Evolutionary conservation across 2,329 filamentous ascomycete species (phyloP).

Genomic region (Hypocrella siamensis): DNA sequence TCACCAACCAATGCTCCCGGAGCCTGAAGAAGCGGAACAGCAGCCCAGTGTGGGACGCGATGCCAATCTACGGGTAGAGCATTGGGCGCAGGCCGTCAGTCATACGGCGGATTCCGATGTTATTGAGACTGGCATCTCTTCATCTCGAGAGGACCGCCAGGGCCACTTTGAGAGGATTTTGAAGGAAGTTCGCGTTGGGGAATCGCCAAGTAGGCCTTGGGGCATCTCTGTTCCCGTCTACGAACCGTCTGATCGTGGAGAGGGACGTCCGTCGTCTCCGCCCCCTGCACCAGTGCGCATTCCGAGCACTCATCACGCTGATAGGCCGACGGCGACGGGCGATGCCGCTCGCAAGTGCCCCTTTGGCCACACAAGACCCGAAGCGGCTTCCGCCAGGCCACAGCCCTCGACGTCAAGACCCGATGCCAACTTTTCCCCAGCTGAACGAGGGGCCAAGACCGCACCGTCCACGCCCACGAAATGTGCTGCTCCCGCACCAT

Average conservation of each 20-base stretch:
- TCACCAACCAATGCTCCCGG: conserved; percentile 73
- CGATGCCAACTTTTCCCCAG: conserved; percentile 4
- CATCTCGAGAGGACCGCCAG: conserved; percentile 38
- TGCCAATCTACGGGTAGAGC: conserved; percentile 63
- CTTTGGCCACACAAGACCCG: conserved; percentile 35
- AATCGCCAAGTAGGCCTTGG: conserved; percentile 87
- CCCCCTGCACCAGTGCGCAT: conserved; percentile 41
- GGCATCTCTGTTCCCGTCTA: conserved; percentile 66
- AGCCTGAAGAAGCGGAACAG: conserved; percentile 28
- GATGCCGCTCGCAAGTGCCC: conserved; percentile 36
- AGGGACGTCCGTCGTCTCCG: conserved; percentile 33
- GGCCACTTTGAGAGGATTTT: conserved; percentile 71
- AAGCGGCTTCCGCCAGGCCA: conserved; percentile 17
- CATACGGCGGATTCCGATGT: conserved; percentile 25
- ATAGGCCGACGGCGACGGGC: conserved; percentile 3
- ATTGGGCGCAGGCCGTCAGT: conserved; percentile 70
- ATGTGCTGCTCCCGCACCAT: conserved; percentile 4
- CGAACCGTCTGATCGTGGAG: conserved; percentile 20
- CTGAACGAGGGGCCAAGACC: conserved; percentile 3
- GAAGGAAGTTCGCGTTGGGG: conserved; percentile 81
- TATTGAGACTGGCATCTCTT: conserved; percentile 21
- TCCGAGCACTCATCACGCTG: conserved; percentile 19
- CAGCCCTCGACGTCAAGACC: conserved; percentile 5
- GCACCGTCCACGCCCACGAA: conserved; percentile 9
- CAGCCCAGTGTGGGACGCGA: conserved; percentile 27